A percentile compares a stretch with the other conserved stretches of the same genome.
These are phyloP conservation scores for Yarrowia sp. DNA, from an alignment of 805 yeast genomes.

Conservation along the genomic window DNA sequence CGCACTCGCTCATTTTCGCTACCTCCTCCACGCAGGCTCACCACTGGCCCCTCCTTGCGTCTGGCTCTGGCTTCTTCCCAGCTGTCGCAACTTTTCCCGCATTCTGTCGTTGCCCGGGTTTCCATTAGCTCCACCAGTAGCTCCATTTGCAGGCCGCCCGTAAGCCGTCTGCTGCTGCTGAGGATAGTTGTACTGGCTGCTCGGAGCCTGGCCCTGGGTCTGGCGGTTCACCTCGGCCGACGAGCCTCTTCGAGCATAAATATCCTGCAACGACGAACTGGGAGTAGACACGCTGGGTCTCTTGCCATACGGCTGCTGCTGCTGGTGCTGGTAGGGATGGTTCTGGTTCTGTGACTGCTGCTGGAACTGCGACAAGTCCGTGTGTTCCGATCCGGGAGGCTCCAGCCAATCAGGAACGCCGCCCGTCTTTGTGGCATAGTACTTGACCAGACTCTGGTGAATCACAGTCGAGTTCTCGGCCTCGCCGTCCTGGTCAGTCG, in stretches of 20 bases:
- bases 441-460: slow-evolving; percentile 55
- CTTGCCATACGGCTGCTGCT: slow-evolving; percentile 8
- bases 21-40: slow-evolving; percentile 11
- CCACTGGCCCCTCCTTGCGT: slow-evolving; percentile 12
- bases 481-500: slow-evolving; percentile 55
- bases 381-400: slow-evolving; percentile 38
- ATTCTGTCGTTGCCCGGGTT: slow-evolving; percentile 20
- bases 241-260: slow-evolving; percentile 27
- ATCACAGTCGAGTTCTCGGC: slow-evolving; percentile 55
- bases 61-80: slow-evolving; percentile 24
- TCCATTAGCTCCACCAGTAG: not conserved
- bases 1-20: too few relatives aligned
- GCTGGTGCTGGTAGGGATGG: slow-evolving; percentile 3
- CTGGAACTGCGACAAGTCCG: slow-evolving; percentile 16
- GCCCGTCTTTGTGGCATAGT: slow-evolving; percentile 49
- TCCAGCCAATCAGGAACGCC: slow-evolving; percentile 50
- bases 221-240: slow-evolving; percentile 2
- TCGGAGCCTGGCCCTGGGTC: not conserved
- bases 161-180: slow-evolving; percentile 34
- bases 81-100: slow-evolving; percentile 25
- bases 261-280: slow-evolving; percentile 23
- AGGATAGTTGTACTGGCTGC: slow-evolving; percentile 11
- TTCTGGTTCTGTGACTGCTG: slow-evolving; percentile 1
- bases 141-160: slow-evolving; percentile 1
- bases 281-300: slow-evolving; percentile 4